phyloP scores from a whole-genome alignment of 2,329 filamentous ascomycete genomes.

The Fusarium goolgardi region DNA sequence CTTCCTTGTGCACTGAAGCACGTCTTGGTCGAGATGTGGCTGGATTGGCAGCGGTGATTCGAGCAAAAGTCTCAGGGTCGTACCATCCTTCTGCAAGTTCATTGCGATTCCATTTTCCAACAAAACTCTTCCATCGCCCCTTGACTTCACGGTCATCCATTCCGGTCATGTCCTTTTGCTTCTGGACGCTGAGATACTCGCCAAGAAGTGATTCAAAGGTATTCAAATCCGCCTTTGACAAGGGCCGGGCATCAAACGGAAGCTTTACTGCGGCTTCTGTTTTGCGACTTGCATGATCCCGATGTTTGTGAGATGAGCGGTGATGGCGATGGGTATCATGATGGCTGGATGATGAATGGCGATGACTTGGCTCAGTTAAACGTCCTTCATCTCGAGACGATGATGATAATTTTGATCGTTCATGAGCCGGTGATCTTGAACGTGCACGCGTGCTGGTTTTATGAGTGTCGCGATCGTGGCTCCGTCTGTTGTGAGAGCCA shows the following conservation, averaged over 20 bases:
- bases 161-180: slow-evolving; percentile 74
- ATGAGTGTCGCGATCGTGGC: slow-evolving; percentile 28
- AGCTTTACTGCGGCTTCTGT: slow-evolving; percentile 53
- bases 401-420: slow-evolving; percentile 32
- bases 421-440: slow-evolving; percentile 42
- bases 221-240: slow-evolving; percentile 76
- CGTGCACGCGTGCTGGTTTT: slow-evolving; percentile 38
- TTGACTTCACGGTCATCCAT: slow-evolving; percentile 80
- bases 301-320: slow-evolving; percentile 44
- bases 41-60: slow-evolving; percentile 49
- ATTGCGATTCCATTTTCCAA: slow-evolving; percentile 90
- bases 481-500: slow-evolving; percentile 34
- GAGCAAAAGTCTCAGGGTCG: slow-evolving; percentile 75
- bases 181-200: slow-evolving; percentile 89
- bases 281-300: slow-evolving; percentile 30
- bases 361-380: slow-evolving; percentile 31
- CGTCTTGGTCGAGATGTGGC: slow-evolving; percentile 12
- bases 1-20: slow-evolving; percentile 24
- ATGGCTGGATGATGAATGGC: slow-evolving; percentile 33
- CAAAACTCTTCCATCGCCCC: slow-evolving; percentile 94
- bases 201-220: slow-evolving; percentile 79
- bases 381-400: slow-evolving; percentile 28
- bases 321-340: slow-evolving; percentile 17
- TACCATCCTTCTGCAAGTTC: slow-evolving; percentile 95
- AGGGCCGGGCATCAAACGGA: slow-evolving; percentile 72